These are phyloP conservation scores for Pseudocercospora crystallina DNA, from an alignment of 2,329 filamentous ascomycete species.

Conservation along the genomic window DNA sequence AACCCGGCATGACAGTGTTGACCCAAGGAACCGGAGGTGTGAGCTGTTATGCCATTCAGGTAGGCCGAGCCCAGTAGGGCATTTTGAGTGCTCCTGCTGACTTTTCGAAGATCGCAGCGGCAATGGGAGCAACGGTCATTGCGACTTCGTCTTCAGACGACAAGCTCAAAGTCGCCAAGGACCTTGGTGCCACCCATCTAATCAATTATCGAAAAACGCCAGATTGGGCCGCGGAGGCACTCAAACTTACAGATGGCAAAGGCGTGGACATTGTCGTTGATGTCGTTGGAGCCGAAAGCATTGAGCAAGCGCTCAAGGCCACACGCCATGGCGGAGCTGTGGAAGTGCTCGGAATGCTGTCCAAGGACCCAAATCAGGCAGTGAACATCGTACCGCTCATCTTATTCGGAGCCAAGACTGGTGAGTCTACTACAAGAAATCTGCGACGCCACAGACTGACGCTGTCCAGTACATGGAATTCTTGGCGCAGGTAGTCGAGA, in stretches of 20 bases:
- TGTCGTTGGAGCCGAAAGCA: constrained; percentile 48
- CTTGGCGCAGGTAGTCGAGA: constrained; percentile 42
- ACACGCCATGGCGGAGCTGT: constrained; percentile 40
- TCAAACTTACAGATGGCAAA: constrained; percentile 41
- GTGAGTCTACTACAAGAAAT: constrained; percentile 6
- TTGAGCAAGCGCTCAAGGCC: constrained; percentile 42
- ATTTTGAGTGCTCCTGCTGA: too few species aligned
- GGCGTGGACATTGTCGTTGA: constrained; percentile 51
- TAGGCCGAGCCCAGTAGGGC: not conserved
- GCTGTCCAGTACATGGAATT: constrained; percentile 16
- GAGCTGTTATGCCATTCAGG: constrained; percentile 37
- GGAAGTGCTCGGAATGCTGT: constrained; percentile 34
- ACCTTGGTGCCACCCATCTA: constrained; percentile 58
- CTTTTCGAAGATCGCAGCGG: constrained; percentile 36
- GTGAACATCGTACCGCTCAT: constrained; percentile 22
- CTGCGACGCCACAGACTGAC: not conserved
- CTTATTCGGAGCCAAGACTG: constrained; percentile 25
- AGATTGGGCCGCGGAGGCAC: constrained; percentile 59
- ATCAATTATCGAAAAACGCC: constrained; percentile 62
- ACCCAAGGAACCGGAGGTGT: constrained; percentile 47
- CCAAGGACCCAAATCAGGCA: constrained; percentile 14
- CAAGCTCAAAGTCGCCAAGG: constrained; percentile 55
- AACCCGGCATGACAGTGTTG: constrained; percentile 33
- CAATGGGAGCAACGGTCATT: constrained; percentile 48
- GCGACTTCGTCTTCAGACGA: constrained; percentile 58